Base-by-base conservation (phyloP, 305 asterid species). In the Plantago coronopus region DNA sequence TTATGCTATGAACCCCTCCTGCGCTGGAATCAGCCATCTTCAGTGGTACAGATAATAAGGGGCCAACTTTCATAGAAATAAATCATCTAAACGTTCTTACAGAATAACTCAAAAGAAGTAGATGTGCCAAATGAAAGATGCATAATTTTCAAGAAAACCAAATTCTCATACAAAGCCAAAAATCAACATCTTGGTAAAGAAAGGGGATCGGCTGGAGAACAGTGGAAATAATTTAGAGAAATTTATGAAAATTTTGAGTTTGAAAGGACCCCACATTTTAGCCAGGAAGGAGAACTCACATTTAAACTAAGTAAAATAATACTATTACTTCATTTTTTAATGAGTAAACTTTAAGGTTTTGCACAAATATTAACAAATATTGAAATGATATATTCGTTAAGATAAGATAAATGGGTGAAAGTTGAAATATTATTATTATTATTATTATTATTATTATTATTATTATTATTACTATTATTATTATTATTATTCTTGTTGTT, bases 1-100 rank as follows among this genome's bases (percentile, higher is more conserved):
- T 43, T 43, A 18, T 14, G 53, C 64, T 56, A 58, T 55, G 51
- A 42, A 44, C 62, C 73, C 59, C 68, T 48, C 62, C 64, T 59
- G 55, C 29, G 29, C 12, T 34, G 34, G 38, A 49, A 47, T 45
- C 60, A 17, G 45, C 58, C 59, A 58, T 42, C 59, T 60, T 59
- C 12, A 27, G 64, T 14, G 42, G 46, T 16, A 17, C 50, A 53
- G 38, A 29, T 65, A 48, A 42, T 25, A 14, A 34, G 16, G 57
- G n/a, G 17, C 29, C 38, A 13, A 48, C 44, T 43, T 22, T 38
- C 53, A 47, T n/a, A 51, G 45, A 66, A 23, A 40, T 44, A 27
- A 58, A 67, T 9, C 16, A 46, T 48, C 21, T 67, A 20, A 31
- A 60, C 43, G 19, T 1, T 25, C 23, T 42, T 25, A 43, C 47